Evolutionary conservation across 345 rosid species (phyloP).

Genomic region (Linum tenue): DNA sequence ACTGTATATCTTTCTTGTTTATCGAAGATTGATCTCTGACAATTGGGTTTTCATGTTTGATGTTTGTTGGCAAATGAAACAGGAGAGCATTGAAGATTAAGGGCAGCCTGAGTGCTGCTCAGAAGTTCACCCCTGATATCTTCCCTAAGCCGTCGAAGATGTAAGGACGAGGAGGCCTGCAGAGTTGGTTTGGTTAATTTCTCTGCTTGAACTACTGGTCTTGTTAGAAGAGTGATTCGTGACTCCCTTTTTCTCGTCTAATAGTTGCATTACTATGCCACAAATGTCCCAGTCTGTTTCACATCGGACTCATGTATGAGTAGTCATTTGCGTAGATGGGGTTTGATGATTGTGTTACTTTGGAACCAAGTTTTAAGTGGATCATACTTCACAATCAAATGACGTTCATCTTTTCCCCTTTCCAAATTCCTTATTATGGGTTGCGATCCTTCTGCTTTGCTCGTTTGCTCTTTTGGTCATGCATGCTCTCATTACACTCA

Average conservation of each 20-base stretch:
- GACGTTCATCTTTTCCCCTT: not conserved
- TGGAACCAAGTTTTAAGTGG: not conserved
- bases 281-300: no score
- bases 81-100: slow-evolving; percentile 93
- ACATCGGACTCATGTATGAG: no score
- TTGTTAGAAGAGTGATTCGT: no score
- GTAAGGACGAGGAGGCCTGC: slow-evolving; percentile 27
- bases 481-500: no score
- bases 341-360: not conserved
- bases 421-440: not conserved
- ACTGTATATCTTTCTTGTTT: not conserved
- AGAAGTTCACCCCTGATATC: slow-evolving; percentile 92
- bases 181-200: no score
- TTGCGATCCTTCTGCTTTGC: not conserved
- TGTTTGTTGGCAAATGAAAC: not conserved
- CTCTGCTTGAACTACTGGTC: not conserved
- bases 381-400: not conserved
- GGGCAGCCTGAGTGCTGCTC: slow-evolving; percentile 92
- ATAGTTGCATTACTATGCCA: no score
- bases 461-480: no score
- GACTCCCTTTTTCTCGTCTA: no score
- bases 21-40: not conserved
- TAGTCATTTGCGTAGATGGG: not conserved
- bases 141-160: slow-evolving; percentile 93
- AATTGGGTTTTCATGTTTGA: slow-evolving; percentile 12